Evolutionary conservation across 1,284 basidiomycete species (phyloP), one percentile per base, ranked within the genome.

Genomic region (Ceratobasidium theobromae): DNA sequence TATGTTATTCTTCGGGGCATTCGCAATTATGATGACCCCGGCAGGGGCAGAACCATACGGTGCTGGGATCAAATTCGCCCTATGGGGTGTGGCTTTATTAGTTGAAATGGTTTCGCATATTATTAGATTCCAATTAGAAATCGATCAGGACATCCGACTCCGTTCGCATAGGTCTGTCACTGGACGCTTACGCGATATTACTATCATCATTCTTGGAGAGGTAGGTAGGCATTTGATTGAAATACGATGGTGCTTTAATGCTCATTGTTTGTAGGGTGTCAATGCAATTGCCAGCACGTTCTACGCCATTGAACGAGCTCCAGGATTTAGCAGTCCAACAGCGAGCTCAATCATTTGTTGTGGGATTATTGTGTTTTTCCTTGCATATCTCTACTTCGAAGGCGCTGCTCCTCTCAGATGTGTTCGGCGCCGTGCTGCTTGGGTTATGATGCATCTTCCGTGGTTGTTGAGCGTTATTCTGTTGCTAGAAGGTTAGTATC

Each of bases 351-450:
- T 65, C 18, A 16, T 65, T 3, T 65, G 51, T 25, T 65, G 51
- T 11, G 62, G 23, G 1, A 5, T 65, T 3, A 53, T 65, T n/a
- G 40, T 65, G 6, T 65, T 65, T 30, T 65, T 65, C 51, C 40
- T 65, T n/a, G 23, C 48, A 16, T 65, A 65, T 18, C 38, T 65
- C 16, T 65, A 65, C 30, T 65, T 65, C 32, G 62, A 65, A 41
- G 51, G 62, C 11, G 51, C 62, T 33, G 62, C 62, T 28, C 62
- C 62, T 6, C 51, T 65, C 41, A 46, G 46, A 16, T 40, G 51
- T 4, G 41, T 65, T 0, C 62, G 62, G 18, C 62, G 62, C 32
- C 62, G 62, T 9, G 51, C 62, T 25, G 62, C 62, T 1, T 65
- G 52, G 51, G 43, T 21, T 27, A 43, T 65, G 51, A 41, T 43